phyloP scores from a whole-genome alignment of 2,329 filamentous ascomycete species.

The Xylariaceae sp. region DNA sequence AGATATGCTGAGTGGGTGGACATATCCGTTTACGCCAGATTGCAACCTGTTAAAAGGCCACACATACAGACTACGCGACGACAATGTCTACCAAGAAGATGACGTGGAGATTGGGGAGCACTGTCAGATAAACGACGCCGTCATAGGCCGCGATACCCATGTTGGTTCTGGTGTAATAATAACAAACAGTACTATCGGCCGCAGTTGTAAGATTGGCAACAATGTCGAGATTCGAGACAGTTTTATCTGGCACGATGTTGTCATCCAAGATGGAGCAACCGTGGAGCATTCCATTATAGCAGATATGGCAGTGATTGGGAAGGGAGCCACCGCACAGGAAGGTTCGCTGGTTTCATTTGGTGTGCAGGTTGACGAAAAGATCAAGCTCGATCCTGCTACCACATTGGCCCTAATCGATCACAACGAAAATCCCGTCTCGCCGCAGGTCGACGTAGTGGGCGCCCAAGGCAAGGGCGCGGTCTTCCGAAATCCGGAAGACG shows the following conservation, averaged over 20 bases:
- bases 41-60: slow-evolving; percentile 78
- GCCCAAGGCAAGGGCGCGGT: slow-evolving; percentile 44
- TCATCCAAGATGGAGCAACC: slow-evolving; percentile 69
- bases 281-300: slow-evolving; percentile 74
- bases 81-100: slow-evolving; percentile 73
- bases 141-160: slow-evolving; percentile 72
- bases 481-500: slow-evolving; percentile 43
- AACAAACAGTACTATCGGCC: slow-evolving; percentile 74
- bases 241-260: slow-evolving; percentile 83
- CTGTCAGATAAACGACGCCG: slow-evolving; percentile 65
- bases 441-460: slow-evolving; percentile 45
- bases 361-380: slow-evolving; percentile 64
- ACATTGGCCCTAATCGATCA: slow-evolving; percentile 35
- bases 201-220: slow-evolving; percentile 79
- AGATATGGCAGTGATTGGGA: slow-evolving; percentile 66
- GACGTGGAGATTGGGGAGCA: slow-evolving; percentile 70
- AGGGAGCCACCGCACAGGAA: slow-evolving; percentile 61
- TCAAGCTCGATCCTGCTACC: slow-evolving; percentile 36
- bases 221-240: slow-evolving; percentile 76
- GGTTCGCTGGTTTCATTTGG: slow-evolving; percentile 79
- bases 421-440: slow-evolving; percentile 32
- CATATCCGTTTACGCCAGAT: slow-evolving; percentile 84
- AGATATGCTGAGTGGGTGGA: slow-evolving; percentile 83
- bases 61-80: slow-evolving; percentile 65
- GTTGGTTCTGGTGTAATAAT: slow-evolving; percentile 71